Percentiles rank a stretch among this genome's conserved stretches.
Evolutionary conservation across 352 stramenopile species (phyloP).

Genomic region (Globisporangium mamillatum): DNA sequence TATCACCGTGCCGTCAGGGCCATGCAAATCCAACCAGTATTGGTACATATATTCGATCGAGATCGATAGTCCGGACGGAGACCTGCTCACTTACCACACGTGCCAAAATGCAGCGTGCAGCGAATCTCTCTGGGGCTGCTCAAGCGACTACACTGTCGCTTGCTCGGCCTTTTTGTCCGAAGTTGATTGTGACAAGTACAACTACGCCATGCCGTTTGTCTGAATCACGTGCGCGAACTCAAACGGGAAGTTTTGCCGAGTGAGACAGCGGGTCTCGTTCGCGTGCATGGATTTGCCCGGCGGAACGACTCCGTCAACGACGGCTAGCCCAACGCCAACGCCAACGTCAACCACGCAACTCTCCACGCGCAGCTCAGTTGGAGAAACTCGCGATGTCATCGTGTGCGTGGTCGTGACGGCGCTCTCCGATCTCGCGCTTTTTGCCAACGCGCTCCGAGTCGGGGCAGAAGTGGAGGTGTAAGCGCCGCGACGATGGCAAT

Average conservation of each 20-base stretch:
- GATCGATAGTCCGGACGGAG: too few species aligned
- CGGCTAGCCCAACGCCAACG: too few species aligned
- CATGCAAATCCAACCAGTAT: too few species aligned
- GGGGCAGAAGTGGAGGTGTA: neutral
- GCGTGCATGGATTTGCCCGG: neutral
- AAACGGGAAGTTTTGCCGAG: neutral
- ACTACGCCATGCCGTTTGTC: neutral
- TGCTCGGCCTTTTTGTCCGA: neutral
- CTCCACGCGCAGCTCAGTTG: neutral
- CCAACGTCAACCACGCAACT: neutral
- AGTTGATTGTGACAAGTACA: neutral
- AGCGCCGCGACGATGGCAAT: neutral
- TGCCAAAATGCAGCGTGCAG: too few species aligned
- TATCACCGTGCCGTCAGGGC: too few species aligned
- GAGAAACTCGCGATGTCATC: neutral
- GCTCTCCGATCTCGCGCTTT: neutral
- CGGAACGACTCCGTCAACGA: neutral
- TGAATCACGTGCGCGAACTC: neutral
- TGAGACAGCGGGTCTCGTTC: neutral
- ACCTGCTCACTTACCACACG: too few species aligned
- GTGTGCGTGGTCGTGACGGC: neutral
- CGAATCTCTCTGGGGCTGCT: neutral
- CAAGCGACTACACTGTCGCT: neutral
- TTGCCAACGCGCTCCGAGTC: neutral
- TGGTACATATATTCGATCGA: too few species aligned